Conservation (phyloP, 2,329 filamentous ascomycete genomes). For the Botrytis paeoniae region DNA sequence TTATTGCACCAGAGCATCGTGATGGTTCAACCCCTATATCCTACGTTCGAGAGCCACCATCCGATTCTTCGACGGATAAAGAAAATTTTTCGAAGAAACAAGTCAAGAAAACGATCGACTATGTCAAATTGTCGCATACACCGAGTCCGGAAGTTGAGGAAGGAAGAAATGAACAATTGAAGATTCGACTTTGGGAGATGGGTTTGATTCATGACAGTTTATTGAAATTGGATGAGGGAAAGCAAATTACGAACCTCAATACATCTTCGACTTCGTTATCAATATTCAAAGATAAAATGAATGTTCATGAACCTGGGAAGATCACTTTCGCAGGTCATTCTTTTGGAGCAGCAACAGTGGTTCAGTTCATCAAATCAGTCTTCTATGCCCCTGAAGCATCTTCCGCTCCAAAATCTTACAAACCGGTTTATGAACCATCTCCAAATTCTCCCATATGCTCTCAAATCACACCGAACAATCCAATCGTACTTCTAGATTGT, state of each 20-base stretch:
- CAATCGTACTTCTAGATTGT: conserved; percentile 71
- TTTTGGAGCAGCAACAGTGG: conserved; percentile 71
- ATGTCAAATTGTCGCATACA: conserved; percentile 57
- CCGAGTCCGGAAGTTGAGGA: conserved; percentile 63
- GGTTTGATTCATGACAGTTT: conserved; percentile 68
- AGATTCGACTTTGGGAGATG: conserved; percentile 76
- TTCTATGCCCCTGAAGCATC: conserved; percentile 56
- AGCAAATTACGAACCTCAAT: conserved; percentile 52
- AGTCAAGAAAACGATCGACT: conserved; percentile 40
- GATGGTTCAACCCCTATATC: conserved; percentile 78
- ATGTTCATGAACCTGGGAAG: conserved; percentile 67
- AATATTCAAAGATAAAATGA: conserved; percentile 59
- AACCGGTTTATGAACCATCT: conserved; percentile 60
- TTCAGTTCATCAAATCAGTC: conserved; percentile 76
- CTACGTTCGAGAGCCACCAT: conserved; percentile 61
- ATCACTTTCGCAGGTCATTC: conserved; percentile 78
- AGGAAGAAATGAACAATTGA: conserved; percentile 66
- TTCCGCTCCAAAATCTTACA: conserved; percentile 47
- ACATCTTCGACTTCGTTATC: conserved; percentile 48
- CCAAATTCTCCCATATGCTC: conserved; percentile 52
- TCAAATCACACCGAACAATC: conserved; percentile 67
- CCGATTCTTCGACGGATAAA: conserved; percentile 35
- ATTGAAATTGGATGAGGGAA: conserved; percentile 60
- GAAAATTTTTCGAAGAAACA: conserved; percentile 31
- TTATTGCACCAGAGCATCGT: conserved; percentile 78